Evolutionary conservation across 768 basidiomycete species (phyloP), one percentile per base, ranked within the genome.

Genomic region (Tulasnella sp.): DNA sequence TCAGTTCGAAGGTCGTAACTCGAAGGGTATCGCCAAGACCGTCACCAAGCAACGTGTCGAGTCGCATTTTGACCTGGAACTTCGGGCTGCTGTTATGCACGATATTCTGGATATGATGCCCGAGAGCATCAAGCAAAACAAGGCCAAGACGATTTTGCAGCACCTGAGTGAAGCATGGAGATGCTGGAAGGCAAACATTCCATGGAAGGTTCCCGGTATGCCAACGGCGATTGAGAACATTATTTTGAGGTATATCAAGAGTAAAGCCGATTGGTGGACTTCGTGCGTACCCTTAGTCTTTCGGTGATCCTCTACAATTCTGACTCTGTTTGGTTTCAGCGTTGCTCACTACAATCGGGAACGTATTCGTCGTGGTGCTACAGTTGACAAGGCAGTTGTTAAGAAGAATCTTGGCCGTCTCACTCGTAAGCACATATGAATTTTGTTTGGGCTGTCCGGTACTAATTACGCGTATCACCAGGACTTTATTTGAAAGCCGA

Each of bases 61-160:
- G 67, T 95, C 91, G 7, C 95, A 99, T 65, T 98, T 92, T 60
- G 95, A 99, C 65, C 74, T 99, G 31, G 95, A 99, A 64, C 70
- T 99, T 37, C 82, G 95, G 48, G 95, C 95, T 0, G 92, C 95
- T 41, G 93, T 99, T 60, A 98, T 99, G 95, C 93, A 96, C 69
- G 93, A 99, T 66, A 98, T 99, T 59, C 72, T 99, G 59, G 93
- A 98, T 70, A 96, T 98, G 93, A 96, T 98, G 93, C 95, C 95
- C 5, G 95, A 98, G 66, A 90, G 87, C 2, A 92, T 98, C 72
- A 92, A 92, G 68, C 90, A 92, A 67, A 99, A 98, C 70, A 98
- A 99, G 72, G 81, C 91, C n/a, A 99, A 99, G 73, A 98, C 95
- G 9, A 98, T 99, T 58, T 63, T 99, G 63, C 95, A 99, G 65